These are phyloP conservation scores for Calonectria crousiana DNA, from an alignment of 2,329 filamentous ascomycete genomes.

Conservation along the genomic window DNA sequence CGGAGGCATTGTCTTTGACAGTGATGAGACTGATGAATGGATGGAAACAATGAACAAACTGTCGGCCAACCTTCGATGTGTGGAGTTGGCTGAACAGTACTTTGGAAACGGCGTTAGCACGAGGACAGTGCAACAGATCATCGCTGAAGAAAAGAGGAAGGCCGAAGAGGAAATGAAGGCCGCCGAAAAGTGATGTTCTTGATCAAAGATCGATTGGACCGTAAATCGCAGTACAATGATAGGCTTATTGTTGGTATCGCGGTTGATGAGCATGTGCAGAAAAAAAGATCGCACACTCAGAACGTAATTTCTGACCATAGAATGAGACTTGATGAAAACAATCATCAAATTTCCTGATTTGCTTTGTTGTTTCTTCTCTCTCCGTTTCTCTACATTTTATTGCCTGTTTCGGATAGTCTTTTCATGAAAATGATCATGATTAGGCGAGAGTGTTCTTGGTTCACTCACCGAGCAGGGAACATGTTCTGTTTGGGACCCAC, in stretches of 20 bases:
- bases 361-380: background rate
- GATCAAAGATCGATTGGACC: background rate
- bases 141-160: slow-evolving; percentile 43
- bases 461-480: background rate
- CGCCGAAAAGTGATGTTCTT: slow-evolving; percentile 16
- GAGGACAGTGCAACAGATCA: slow-evolving; percentile 44
- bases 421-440: background rate
- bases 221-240: background rate
- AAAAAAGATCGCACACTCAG: background rate
- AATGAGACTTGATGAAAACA: background rate
- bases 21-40: slow-evolving; percentile 91
- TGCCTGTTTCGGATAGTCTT: background rate
- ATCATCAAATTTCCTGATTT: background rate
- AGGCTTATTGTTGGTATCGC: background rate
- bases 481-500: background rate
- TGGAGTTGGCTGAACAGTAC: slow-evolving; percentile 43
- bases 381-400: background rate
- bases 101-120: slow-evolving; percentile 42
- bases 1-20: slow-evolving; percentile 95
- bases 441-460: background rate
- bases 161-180: slow-evolving; percentile 43
- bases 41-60: slow-evolving; percentile 97
- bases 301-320: background rate
- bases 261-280: background rate
- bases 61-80: slow-evolving; percentile 56